A percentile compares a stretch with the other conserved stretches of the same genome.
phyloP scores from a whole-genome alignment of 495 filamentous ascomycete genomes.

The Pseudevernia furfuracea region DNA sequence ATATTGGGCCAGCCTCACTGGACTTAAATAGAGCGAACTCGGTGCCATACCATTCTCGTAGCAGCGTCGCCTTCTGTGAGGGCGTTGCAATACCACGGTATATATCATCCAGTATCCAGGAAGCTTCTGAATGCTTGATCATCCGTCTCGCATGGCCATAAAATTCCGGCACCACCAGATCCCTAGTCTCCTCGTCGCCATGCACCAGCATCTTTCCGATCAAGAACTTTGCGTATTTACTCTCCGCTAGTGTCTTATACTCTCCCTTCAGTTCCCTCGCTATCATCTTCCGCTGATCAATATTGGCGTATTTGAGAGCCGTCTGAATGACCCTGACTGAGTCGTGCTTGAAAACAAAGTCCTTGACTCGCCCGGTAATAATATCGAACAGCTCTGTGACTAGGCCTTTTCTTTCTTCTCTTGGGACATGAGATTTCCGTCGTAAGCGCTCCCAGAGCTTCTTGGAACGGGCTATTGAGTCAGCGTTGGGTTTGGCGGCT shows the following conservation, averaged over 20 bases:
- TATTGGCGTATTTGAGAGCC: conserved; percentile 87
- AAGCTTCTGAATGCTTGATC: conserved; percentile 90
- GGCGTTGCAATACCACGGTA: conserved; percentile 79
- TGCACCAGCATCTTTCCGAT: conserved; percentile 90
- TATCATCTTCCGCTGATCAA: conserved; percentile 75
- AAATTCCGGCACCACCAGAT: conserved; percentile 87
- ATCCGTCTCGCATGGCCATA: conserved; percentile 84
- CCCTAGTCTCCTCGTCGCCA: conserved; percentile 73
- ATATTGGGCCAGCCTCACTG: conserved; percentile 38
- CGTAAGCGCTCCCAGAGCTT: conserved; percentile 94
- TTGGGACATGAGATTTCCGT: conserved; percentile 80
- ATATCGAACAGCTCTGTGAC: conserved; percentile 85
- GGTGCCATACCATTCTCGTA: conserved; percentile 94
- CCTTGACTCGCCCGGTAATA: conserved; percentile 80
- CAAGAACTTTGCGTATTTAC: conserved; percentile 92
- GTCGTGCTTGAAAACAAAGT: conserved; percentile 98
- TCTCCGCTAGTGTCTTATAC: conserved; percentile 78
- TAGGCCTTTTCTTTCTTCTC: conserved; percentile 75
- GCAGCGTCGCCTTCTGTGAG: conserved; percentile 71
- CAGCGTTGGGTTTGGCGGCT: conserved; percentile 83
- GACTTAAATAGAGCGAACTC: conserved; percentile 79
- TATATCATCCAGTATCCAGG: conserved; percentile 95
- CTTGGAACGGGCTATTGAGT: conserved; percentile 81
- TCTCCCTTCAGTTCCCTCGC: conserved; percentile 79
- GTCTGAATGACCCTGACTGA: conserved; percentile 91